Base-by-base conservation (phyloP, 805 yeast species). In the Yarrowia yakushimensis region DNA sequence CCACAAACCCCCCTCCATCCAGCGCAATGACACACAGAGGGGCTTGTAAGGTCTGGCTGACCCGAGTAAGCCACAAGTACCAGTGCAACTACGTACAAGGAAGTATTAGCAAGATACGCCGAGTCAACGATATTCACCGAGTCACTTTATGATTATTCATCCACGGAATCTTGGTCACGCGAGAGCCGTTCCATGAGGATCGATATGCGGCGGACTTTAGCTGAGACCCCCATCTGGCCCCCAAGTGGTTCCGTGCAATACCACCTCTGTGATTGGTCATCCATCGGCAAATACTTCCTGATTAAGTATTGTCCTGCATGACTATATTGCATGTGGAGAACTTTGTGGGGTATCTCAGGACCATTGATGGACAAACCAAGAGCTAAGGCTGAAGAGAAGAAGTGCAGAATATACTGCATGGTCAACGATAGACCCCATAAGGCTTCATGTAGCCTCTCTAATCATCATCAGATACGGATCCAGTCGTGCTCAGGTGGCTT, bases 251-350 rank as follows among this genome's bases (percentile, higher is more conserved):
- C 12, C 17, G 25, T 18, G 36, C 30, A 45, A 18, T 45, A 13
- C 23, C 36, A 11, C 1, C 17, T 8, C 52, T 12, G 7, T 45
- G 52, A 45, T 45, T 45, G 52, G 52, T 23, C 25, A 30, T 27
- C 12, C 22, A 9, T 25, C 52, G 52, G 52, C 52, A 18, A 45
- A 7, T 13, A 45, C 52, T 45, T 45, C 52, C 52, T 18, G 52
- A 45, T 45, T 45, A 45, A 45, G 52, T 36, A 45, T 2, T 3
- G 33, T n/a, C 36, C 36, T 45, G 52, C 52, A 45, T 45, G 52
- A 45, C 52, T 45, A 18, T 45, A n/a, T 45, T 30, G 52, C 52
- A 18, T 45, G 36, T 18, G 36, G 52, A 36, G 25, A 45, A 28
- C 27, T 10, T 6, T n/a, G 22, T 6, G 13, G 52, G 52, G 52